Evolutionary conservation across 2,329 filamentous ascomycete genomes (phyloP).

Genomic region (Dactylellina parvicollis): DNA sequence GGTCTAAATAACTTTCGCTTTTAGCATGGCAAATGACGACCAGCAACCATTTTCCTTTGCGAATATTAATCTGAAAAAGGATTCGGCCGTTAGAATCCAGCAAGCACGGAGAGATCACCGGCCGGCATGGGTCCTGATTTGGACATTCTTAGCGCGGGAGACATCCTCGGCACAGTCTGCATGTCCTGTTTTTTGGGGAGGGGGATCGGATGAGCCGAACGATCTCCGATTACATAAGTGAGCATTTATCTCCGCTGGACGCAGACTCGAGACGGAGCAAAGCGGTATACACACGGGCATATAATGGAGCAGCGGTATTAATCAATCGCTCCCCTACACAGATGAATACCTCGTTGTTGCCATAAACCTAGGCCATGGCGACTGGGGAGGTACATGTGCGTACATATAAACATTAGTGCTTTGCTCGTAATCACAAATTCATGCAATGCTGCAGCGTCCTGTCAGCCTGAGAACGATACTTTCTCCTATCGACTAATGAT

Average conservation of each 20-base stretch:
- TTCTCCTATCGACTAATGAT: no score
- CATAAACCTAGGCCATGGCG: no score
- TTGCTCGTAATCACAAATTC: no score
- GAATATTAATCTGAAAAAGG: conserved; percentile 25
- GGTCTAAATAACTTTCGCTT: conserved; percentile 32
- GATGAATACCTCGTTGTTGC: no score
- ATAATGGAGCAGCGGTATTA: conserved; percentile 5
- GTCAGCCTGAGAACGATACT: not conserved
- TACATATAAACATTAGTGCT: no score
- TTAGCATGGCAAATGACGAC: not conserved
- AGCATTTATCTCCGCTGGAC: conserved; percentile 20
- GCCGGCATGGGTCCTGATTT: conserved; percentile 30
- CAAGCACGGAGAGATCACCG: conserved; percentile 19
- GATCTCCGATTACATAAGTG: conserved; percentile 31
- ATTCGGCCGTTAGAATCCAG: conserved; percentile 39
- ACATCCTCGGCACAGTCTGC: not conserved
- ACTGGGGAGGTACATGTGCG: no score
- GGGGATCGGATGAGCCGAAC: conserved; percentile 27
- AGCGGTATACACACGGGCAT: conserved; percentile 5
- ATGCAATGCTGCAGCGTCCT: no score
- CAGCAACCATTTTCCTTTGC: conserved; percentile 5
- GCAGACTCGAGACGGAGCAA: conserved; percentile 2
- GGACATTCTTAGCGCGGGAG: conserved; percentile 17
- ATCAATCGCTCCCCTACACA: no score
- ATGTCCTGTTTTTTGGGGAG: not conserved